Evolutionary conservation across 805 yeast species (phyloP).

Genomic region (Wickerhamomyces xylosicus): DNA sequence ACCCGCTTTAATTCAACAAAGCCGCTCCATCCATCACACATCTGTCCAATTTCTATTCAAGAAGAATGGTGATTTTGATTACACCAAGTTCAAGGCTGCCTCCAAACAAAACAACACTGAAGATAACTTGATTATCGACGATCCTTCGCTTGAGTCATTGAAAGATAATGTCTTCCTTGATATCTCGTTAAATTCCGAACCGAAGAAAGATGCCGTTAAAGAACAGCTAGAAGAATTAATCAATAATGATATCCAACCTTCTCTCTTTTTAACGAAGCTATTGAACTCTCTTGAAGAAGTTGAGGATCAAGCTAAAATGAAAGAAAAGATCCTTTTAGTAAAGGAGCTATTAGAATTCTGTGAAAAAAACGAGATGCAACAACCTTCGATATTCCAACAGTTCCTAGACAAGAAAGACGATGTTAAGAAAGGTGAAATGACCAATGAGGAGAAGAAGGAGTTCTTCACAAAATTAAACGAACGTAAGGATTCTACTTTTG

Average conservation of each 20-base stretch:
- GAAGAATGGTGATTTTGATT: constrained; percentile 12
- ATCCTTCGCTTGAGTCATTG: constrained; percentile 1
- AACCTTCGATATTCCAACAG: constrained; percentile 8
- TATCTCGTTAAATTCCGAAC: constrained; percentile 6
- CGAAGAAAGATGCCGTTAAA: constrained; percentile 6
- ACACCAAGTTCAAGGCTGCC: constrained; percentile 9
- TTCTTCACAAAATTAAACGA: constrained; percentile 5
- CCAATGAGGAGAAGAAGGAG: constrained; percentile 4
- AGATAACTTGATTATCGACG: constrained; percentile 4
- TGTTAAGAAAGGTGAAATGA: constrained; percentile 1
- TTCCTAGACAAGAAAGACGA: constrained; percentile 3
- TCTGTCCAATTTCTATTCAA: constrained; percentile 4
- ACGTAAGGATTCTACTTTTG: constrained; percentile 5
- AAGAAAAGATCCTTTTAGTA: constrained; percentile 5
- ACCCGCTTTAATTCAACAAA: constrained; percentile 4
- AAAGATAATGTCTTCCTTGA: constrained; percentile 10
- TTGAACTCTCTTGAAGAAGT: constrained; percentile 6
- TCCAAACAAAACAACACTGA: constrained; percentile 8
- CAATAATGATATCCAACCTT: constrained; percentile 8
- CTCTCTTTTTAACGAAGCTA: constrained; percentile 10
- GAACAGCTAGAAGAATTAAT: constrained; percentile 7
- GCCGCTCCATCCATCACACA: neutral
- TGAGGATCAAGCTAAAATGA: constrained; percentile 1
- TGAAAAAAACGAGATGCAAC: constrained; percentile 4
- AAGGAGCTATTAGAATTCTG: constrained; percentile 8